These are phyloP conservation scores for Fusarium citri DNA, from an alignment of 2,329 filamentous ascomycete species.

Conservation along the genomic window DNA sequence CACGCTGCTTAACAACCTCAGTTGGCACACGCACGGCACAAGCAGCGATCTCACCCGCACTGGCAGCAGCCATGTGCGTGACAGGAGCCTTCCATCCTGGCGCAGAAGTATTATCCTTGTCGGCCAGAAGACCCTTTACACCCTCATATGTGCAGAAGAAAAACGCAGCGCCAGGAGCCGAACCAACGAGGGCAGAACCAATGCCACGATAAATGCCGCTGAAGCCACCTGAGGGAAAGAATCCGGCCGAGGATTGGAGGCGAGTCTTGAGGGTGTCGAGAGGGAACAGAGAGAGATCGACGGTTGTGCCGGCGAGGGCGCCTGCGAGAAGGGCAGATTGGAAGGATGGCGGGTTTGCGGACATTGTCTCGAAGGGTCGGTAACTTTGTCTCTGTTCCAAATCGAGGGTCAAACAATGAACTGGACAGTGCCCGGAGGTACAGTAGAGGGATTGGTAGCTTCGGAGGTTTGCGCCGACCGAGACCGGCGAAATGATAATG, in stretches of 20 bases:
- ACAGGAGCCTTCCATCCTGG: slow-evolving; percentile 49
- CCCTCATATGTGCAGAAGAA: slow-evolving; percentile 97
- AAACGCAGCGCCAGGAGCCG: slow-evolving; percentile 91
- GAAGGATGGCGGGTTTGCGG: slow-evolving; percentile 58
- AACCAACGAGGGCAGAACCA: slow-evolving; percentile 88
- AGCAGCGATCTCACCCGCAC: slow-evolving; percentile 88
- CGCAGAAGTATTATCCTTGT: slow-evolving; percentile 39
- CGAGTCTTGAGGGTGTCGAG: slow-evolving; percentile 99
- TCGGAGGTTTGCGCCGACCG: slow-evolving; percentile 39
- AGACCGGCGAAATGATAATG: slow-evolving; percentile 43
- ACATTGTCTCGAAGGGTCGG: slow-evolving; percentile 4
- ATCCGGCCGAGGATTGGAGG: slow-evolving; percentile 83
- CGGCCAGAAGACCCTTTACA: slow-evolving; percentile 68
- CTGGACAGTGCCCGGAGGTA: slow-evolving; percentile 13
- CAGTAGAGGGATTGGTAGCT: slow-evolving; percentile 11
- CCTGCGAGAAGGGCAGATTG: slow-evolving; percentile 78
- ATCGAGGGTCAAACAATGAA: background rate
- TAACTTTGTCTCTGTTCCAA: background rate
- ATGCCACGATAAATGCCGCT: slow-evolving; percentile 92
- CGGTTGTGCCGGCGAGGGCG: slow-evolving; percentile 91
- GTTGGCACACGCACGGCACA: slow-evolving; percentile 94
- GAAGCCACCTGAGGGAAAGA: slow-evolving; percentile 88
- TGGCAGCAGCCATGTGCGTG: slow-evolving; percentile 86
- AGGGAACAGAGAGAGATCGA: slow-evolving; percentile 96
- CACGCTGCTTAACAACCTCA: slow-evolving; percentile 96